Conservation (phyloP, 129 eudicot species). For the Chrysanthemum seticuspe region DNA sequence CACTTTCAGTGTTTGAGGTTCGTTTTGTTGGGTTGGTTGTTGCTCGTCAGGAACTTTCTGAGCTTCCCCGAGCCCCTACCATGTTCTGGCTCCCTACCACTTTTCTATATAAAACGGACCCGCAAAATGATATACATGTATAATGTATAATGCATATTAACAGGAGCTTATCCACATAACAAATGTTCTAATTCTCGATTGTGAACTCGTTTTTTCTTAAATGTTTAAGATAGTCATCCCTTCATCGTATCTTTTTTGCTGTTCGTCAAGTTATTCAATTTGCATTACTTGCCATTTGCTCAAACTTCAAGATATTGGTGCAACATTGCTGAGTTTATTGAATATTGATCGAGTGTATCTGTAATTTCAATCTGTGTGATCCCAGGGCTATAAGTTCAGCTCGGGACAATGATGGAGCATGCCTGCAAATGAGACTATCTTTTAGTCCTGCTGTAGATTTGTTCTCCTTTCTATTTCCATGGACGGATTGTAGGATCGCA, state of each 20-base stretch:
- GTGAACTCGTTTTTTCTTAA: not conserved
- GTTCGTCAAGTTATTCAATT: too few species aligned
- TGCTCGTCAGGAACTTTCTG: not conserved
- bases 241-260: not conserved
- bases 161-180: not conserved
- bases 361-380: slow-evolving; percentile 12
- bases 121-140: not conserved
- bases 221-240: not conserved
- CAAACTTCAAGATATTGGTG: not conserved
- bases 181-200: not conserved
- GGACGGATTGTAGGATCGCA: slow-evolving; percentile 58
- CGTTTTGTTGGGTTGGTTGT: not conserved
- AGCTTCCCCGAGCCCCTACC: too few species aligned
- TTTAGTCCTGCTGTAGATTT: slow-evolving; percentile 57
- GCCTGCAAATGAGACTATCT: slow-evolving; percentile 64
- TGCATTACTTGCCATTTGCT: not conserved
- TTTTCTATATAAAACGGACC: not conserved
- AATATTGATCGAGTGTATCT: not conserved
- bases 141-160: not conserved
- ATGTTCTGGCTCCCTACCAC: not conserved
- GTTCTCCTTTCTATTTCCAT: slow-evolving; percentile 53
- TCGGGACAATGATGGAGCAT: slow-evolving; percentile 52
- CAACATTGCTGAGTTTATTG: not conserved
- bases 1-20: too few species aligned
- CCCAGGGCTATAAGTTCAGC: slow-evolving; percentile 53